These are phyloP conservation scores for Anthoceros angustus DNA, from an alignment of 225 moss, liverwort and hornwort genomes.

Conservation along the genomic window DNA sequence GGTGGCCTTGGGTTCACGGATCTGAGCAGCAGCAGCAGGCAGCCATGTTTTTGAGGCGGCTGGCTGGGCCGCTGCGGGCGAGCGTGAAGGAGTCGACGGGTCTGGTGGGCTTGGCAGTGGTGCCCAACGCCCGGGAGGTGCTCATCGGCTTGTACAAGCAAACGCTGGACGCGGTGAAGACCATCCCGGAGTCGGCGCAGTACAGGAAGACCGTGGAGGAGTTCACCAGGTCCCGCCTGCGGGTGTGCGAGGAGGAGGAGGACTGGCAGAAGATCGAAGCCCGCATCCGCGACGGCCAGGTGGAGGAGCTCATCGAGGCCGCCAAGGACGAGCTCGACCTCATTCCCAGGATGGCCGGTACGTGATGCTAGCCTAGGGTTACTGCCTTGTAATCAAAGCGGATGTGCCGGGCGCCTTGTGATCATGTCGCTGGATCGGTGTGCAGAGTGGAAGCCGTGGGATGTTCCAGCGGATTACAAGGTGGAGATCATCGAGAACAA, in stretches of 20 bases:
- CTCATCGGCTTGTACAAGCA: slow-evolving; percentile 65
- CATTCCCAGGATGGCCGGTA: slow-evolving; percentile 73
- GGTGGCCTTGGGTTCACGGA: not conserved
- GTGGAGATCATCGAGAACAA: slow-evolving; percentile 72
- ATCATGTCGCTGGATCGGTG: not conserved
- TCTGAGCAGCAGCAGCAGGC: not conserved
- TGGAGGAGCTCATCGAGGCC: slow-evolving; percentile 92
- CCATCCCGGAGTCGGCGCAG: slow-evolving; percentile 73
- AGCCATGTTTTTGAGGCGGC: slow-evolving; percentile 71
- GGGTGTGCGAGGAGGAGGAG: slow-evolving; percentile 74
- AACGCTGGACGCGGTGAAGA: slow-evolving; percentile 58
- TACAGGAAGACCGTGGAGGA: slow-evolving; percentile 89
- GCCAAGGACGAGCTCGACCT: slow-evolving; percentile 82
- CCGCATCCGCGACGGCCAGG: slow-evolving; percentile 66
- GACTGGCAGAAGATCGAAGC: slow-evolving; percentile 79
- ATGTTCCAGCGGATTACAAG: slow-evolving; percentile 66
- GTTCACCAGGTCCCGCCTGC: slow-evolving; percentile 60
- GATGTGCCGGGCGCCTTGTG: not conserved
- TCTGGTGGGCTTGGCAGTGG: slow-evolving; percentile 58
- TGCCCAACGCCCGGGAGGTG: slow-evolving; percentile 72
- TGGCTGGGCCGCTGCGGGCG: slow-evolving; percentile 60
- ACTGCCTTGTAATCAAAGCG: not conserved
- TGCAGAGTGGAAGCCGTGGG: slow-evolving; percentile 96
- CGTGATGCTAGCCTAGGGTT: not conserved
- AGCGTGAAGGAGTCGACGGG: slow-evolving; percentile 68